Base-by-base conservation (phyloP, 805 yeast species). In the Cephaloascus albidus region DNA sequence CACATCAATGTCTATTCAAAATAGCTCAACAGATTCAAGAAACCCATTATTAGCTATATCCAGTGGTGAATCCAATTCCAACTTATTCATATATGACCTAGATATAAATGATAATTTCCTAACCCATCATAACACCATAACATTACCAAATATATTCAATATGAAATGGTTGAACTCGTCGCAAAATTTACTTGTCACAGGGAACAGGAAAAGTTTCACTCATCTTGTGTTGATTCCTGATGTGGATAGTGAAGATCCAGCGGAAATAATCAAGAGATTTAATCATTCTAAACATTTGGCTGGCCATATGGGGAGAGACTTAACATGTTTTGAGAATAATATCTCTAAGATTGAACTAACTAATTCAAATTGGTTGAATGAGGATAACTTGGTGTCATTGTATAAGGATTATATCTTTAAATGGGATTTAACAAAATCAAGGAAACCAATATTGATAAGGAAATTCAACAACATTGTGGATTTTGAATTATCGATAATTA, bases 221-320 rank as follows among this genome's bases (percentile, higher is more conserved):
- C 85, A 89, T 56, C 55, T 88, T 43, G 75, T 85, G 3, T 64
- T 81, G 15, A 67, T 87, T 6, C 93, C 95, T 1, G 72, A 68
- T 36, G 60, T 74, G 5, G 63, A 60, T 4, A 69, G 50, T 3
- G 55, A 60, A 18, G 55, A 69, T 18, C 64, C 71, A 40, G 96
- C 96, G 0, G 86, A 79, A 54, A 81, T 88, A 17, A 61, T 82
- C 44, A 83, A 78, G 53, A 65, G 94, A 31, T 88, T 81, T 63
- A 85, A 85, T 57, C 96, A 88, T 60, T 63, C 71, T 38, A 80
- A 79, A 47, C 88, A 81, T 52, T 55, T 85, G 40, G 56, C 54
- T 23, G 45, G 55, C 16, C 54, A 52, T 14, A 40, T 44, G 16
- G 27, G 36, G 12, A 43, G 39, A 27, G 44, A 36, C 18, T 38